Evolutionary conservation across 306 rosid species (phyloP), one percentile per base, ranked within the genome.

Genomic region (Psophocarpus tetragonolobus): DNA sequence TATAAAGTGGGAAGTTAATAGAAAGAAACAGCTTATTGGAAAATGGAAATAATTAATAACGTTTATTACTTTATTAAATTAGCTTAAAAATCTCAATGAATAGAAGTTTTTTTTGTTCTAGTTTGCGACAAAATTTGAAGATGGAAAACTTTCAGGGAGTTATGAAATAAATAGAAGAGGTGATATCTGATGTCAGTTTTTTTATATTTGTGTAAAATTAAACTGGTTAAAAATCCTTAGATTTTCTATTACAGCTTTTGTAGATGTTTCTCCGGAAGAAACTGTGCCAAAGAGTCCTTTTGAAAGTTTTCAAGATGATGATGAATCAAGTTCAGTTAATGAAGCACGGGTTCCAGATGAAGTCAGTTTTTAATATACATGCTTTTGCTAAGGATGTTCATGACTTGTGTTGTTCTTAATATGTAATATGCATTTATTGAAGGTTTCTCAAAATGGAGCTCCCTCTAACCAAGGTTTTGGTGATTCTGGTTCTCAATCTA

Each of bases 211-310:
- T 27, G 70, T 69, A 50, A 18, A 47, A 27, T 85, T 63, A 74
- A 68, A 44, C 44, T 24, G 67, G 41, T 50, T 54, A 6, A 65
- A 74, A 42, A 50, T 73, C 42, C 60, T 80, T 44, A 84, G 56
- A 61, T 42, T 79, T 54, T 83, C 12, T 53, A 30, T 73, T 67
- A 57, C 91, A 96, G 99, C 91, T 84, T 96, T 96, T 86, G 98
- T 91, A 77, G 99, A 96, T 81, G 93, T 96, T 75, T 86, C 91
- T 77, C 98, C 97, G 0, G 98, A 90, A 74, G 99, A 91, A 87
- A 86, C 90, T 23, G 83, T 58, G 68, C 87, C 77, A 73, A 75
- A 86, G 86, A 96, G 85, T 87, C 85, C 90, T 18, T 93, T 91
- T 74, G 92, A 90, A 84, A 91, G 86, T 85, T 69, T 78, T 38